phyloP scores from a whole-genome alignment of 768 basidiomycete species.

The Phanerodontia chrysosporium region DNA sequence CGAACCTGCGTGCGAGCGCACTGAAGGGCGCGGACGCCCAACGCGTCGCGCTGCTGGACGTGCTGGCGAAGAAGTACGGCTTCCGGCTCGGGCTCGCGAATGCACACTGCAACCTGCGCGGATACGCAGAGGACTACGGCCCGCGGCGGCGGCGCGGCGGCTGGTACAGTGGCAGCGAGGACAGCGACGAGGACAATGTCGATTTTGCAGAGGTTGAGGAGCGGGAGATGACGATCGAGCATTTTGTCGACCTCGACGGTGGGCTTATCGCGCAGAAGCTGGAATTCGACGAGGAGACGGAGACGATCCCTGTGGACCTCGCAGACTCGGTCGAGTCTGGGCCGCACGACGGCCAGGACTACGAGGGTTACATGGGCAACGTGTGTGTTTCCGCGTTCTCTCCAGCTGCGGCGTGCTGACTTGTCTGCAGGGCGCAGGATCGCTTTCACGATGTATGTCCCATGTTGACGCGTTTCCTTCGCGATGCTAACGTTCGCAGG shows the following conservation, averaged over 20 bases:
- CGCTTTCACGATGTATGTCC: conserved; percentile 21
- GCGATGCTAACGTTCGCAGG: conserved; percentile 8
- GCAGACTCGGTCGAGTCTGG: conserved; percentile 12
- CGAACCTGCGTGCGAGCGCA: conserved; percentile 23
- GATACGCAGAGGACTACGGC: conserved; percentile 9
- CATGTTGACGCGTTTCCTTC: conserved; percentile 5
- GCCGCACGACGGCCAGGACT: conserved; percentile 21
- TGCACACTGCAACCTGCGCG: conserved; percentile 26
- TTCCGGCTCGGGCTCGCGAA: conserved; percentile 36
- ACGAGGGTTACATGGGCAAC: conserved; percentile 26
- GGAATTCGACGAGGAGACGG: conserved; percentile 6
- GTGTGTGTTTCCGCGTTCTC: conserved; percentile 13
- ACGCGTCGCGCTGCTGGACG: conserved; percentile 27
- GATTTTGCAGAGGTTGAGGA: conserved; percentile 16
- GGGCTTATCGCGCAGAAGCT: background rate
- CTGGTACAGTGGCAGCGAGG: background rate
- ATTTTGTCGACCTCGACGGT: conserved; percentile 20
- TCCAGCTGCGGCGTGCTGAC: too few relatives aligned
- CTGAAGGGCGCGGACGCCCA: conserved; percentile 39
- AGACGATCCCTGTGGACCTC: conserved; percentile 18
- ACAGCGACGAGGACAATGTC: conserved; percentile 3
- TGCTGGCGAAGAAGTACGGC: conserved; percentile 29
- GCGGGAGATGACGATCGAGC: conserved; percentile 3
- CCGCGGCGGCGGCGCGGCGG: too few relatives aligned
- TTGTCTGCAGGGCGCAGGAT: conserved; percentile 18